A percentile compares a stretch with the other conserved stretches of the same genome.
These are phyloP conservation scores for Terfezia boudieri DNA, from an alignment of 495 filamentous ascomycete genomes.

Conservation along the genomic window DNA sequence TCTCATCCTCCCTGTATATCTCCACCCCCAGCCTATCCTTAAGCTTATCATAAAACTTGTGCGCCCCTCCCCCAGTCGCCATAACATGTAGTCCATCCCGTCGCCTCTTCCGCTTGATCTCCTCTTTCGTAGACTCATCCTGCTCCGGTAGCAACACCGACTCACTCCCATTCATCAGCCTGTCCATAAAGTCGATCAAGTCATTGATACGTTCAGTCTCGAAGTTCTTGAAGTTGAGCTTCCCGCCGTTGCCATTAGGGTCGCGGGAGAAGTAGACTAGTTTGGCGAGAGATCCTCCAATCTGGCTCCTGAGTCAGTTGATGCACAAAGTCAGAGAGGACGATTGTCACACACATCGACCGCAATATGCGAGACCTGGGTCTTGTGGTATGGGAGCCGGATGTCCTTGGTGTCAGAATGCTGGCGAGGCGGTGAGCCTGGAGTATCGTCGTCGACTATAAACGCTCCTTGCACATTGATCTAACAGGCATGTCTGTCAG, in stretches of 20 bases:
- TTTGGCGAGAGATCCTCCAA: constrained; percentile 86
- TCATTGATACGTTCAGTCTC: constrained; percentile 84
- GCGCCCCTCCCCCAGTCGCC: constrained; percentile 86
- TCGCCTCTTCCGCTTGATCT: constrained; percentile 21
- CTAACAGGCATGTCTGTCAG: constrained; percentile 25
- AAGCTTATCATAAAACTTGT: constrained; percentile 84
- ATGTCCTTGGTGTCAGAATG: constrained; percentile 68
- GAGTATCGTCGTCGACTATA: constrained; percentile 64
- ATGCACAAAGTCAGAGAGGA: constrained; percentile 2
- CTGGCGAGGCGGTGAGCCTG: constrained; percentile 26
- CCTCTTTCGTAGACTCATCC: constrained; percentile 24
- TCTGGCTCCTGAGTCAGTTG: constrained; percentile 28
- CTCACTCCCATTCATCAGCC: constrained; percentile 43
- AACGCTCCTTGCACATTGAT: constrained; percentile 94
- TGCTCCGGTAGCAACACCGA: constrained; percentile 24
- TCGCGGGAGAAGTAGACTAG: constrained; percentile 89
- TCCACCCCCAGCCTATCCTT: constrained; percentile 59
- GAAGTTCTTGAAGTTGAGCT: constrained; percentile 83
- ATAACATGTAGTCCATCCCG: constrained; percentile 49
- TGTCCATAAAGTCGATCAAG: constrained; percentile 70
- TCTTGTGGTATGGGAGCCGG: constrained; percentile 81
- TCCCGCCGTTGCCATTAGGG: constrained; percentile 58
- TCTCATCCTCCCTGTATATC: constrained; percentile 84
- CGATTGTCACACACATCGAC: constrained; percentile 49
- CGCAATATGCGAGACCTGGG: constrained; percentile 83